Percentiles rank a stretch among this genome's conserved stretches.
Conservation (phyloP, 176 grass and related monocot genomes). For the Microstegium vimineum region DNA sequence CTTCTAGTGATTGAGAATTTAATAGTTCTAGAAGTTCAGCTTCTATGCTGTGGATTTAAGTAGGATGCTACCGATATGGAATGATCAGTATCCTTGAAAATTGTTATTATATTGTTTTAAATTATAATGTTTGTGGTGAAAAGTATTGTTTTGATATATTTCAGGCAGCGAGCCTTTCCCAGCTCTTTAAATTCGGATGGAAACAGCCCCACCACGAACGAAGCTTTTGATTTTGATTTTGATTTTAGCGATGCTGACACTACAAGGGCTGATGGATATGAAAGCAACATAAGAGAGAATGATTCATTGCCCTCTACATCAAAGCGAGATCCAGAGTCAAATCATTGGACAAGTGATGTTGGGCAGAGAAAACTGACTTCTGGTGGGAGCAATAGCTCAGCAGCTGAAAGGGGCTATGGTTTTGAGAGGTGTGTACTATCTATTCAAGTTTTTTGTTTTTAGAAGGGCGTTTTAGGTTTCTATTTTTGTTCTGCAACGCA, state of each 20-base stretch:
- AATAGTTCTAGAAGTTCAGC: neutral
- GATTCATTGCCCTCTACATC: constrained; percentile 59
- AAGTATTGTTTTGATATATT: constrained; percentile 22
- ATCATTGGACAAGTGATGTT: constrained; percentile 46
- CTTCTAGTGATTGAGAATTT: neutral
- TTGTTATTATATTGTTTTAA: constrained; percentile 1
- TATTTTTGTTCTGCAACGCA: constrained; percentile 6
- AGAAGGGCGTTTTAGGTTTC: neutral
- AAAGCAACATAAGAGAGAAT: constrained; percentile 48
- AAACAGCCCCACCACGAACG: constrained; percentile 31
- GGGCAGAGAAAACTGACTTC: constrained; percentile 61
- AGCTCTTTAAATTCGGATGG: constrained; percentile 1
- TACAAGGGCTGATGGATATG: constrained; percentile 39
- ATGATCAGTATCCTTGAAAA: neutral
- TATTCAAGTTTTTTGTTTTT: constrained; percentile 1
- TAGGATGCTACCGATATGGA: constrained; percentile 19
- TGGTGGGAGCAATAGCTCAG: constrained; percentile 28
- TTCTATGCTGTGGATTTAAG: constrained; percentile 3
- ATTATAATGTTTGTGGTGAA: constrained; percentile 15
- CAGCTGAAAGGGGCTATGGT: constrained; percentile 44
- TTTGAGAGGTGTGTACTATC: constrained; percentile 76
- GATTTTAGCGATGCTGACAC: constrained; percentile 35
- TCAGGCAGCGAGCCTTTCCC: constrained; percentile 25
- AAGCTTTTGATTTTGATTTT: constrained; percentile 47
- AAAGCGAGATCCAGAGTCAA: constrained; percentile 50